Percentiles rank a stretch among this genome's conserved stretches.
Evolutionary conservation across 2,329 filamentous ascomycete genomes (phyloP).

Genomic region (Phyllosticta citribraziliensis): DNA sequence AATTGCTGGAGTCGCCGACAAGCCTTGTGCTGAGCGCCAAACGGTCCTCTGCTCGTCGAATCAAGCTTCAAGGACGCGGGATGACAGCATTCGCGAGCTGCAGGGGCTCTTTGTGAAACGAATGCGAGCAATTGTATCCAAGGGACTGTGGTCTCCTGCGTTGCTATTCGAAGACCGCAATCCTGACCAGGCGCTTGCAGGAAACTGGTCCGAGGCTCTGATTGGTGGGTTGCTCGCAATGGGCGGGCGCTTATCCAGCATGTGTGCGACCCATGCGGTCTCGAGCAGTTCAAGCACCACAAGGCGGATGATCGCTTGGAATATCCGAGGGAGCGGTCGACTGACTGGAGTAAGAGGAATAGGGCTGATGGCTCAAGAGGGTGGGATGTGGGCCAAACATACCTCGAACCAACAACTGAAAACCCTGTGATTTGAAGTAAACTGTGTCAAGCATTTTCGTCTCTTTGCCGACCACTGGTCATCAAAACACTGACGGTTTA

Average conservation of each 20-base stretch:
- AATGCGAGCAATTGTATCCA: not conserved
- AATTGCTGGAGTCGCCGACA: not conserved
- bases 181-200: not conserved
- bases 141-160: not conserved
- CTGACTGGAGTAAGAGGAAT: not conserved
- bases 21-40: not conserved
- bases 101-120: not conserved
- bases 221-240: not conserved
- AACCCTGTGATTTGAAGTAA: not conserved
- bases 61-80: not conserved
- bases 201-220: not conserved
- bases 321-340: not conserved
- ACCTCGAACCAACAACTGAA: not conserved
- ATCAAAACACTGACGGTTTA: not conserved
- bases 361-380: not conserved
- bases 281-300: not conserved
- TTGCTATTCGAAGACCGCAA: not conserved
- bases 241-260: not conserved
- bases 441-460: not conserved
- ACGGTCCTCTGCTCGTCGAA: not conserved
- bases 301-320: not conserved
- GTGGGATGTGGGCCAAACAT: not conserved
- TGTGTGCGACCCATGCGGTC: not conserved
- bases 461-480: not conserved
- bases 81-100: not conserved